Percentiles rank a stretch among this genome's conserved stretches.
These are phyloP conservation scores for Ustilago crameri DNA, from an alignment of 1,284 basidiomycete genomes.

Conservation along the genomic window DNA sequence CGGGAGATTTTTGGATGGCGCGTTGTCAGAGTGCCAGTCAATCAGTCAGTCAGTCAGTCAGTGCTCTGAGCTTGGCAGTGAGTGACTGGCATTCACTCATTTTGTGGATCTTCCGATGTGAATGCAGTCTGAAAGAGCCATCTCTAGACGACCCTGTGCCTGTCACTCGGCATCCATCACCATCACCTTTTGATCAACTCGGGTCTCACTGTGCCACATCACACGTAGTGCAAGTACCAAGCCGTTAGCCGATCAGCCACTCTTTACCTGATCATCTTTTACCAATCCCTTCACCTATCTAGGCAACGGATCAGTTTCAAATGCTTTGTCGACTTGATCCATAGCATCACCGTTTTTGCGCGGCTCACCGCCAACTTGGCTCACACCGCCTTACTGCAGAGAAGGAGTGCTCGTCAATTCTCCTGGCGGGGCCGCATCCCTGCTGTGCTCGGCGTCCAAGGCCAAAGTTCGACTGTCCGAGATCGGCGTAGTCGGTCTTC, in stretches of 20 bases:
- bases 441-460: no score
- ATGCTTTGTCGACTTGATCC: slow-evolving; percentile 13
- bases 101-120: slow-evolving; percentile 15
- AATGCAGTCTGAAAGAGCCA: neutral
- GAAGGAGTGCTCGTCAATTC: neutral
- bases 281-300: neutral
- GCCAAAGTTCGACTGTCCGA: no score
- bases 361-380: slow-evolving; percentile 9
- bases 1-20: no score
- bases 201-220: neutral
- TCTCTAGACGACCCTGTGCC: neutral
- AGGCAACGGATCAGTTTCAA: slow-evolving; percentile 9
- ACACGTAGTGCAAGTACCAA: neutral
- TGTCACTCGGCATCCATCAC: slow-evolving; percentile 3
- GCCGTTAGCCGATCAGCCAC: neutral
- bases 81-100: no score
- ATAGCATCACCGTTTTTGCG: slow-evolving; percentile 17
- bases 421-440: no score
- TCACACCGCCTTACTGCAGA: neutral
- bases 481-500: no score
- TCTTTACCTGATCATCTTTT: neutral
- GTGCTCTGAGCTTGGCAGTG: no score
- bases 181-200: neutral
- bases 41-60: no score
- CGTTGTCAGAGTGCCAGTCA: no score